Percentiles rank a stretch among this genome's conserved stretches.
Evolutionary conservation across 2,329 filamentous ascomycete genomes (phyloP).

Genomic region (Sporothrix globosa): DNA sequence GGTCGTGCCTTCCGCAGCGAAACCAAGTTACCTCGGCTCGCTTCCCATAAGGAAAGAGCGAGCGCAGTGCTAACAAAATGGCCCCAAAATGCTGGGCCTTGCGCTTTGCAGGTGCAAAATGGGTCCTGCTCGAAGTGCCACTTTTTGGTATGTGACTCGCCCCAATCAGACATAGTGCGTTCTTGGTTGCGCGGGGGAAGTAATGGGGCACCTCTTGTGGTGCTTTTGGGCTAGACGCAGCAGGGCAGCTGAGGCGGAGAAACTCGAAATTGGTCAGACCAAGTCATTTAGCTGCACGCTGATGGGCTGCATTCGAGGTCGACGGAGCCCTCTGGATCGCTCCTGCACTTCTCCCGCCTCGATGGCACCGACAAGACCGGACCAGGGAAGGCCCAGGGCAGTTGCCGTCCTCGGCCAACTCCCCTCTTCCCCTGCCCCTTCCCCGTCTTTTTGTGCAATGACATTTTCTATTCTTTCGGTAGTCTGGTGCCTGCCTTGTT

Average conservation of each 20-base stretch:
- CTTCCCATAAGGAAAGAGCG: constrained; percentile 1
- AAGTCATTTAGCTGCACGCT: constrained; percentile 28
- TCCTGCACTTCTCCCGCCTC: constrained; percentile 2
- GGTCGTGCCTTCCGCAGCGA: neutral
- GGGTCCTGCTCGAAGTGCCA: too few species aligned
- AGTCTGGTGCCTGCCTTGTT: neutral
- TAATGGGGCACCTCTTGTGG: neutral
- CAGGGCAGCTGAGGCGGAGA: constrained; percentile 23
- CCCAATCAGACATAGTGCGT: constrained; percentile 19
- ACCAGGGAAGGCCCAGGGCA: neutral
- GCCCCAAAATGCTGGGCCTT: neutral
- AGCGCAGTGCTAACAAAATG: neutral
- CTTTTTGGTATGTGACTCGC: constrained; percentile 8
- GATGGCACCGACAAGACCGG: constrained; percentile 11
- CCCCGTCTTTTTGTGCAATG: constrained; percentile 1
- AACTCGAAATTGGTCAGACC: constrained; percentile 22
- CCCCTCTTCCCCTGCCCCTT: neutral
- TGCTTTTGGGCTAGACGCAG: constrained; percentile 1
- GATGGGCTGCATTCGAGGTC: constrained; percentile 22
- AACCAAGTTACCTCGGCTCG: constrained; percentile 24
- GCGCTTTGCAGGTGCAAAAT: neutral
- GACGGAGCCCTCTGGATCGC: neutral
- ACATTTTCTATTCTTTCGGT: constrained; percentile 11
- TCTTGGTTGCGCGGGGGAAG: neutral
- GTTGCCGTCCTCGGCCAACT: neutral